A percentile compares a stretch with the other conserved stretches of the same genome.
Evolutionary conservation across 1,139 yeast genomes (phyloP).

Genomic region (Sporopachydermia cereana): DNA sequence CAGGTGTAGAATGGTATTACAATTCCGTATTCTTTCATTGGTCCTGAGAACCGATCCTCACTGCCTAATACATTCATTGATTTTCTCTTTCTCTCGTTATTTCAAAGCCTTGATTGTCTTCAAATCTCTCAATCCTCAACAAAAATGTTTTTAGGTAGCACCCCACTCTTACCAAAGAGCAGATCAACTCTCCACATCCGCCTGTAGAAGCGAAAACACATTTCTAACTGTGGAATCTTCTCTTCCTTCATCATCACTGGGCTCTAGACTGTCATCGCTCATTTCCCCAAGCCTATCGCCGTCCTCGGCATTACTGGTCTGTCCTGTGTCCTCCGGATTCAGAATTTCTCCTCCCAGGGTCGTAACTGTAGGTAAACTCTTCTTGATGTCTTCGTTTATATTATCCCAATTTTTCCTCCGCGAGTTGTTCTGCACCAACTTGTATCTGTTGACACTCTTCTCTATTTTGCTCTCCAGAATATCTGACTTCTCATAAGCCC

Average conservation of each 20-base stretch:
- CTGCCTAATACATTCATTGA: no score
- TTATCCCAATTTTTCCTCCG: constrained; percentile 7
- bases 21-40: no score
- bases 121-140: no score
- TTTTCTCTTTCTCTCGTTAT: no score
- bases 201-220: constrained; percentile 9
- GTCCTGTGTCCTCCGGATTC: background rate
- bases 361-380: constrained; percentile 2
- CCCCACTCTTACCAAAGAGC: no score
- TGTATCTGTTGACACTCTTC: constrained; percentile 5
- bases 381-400: constrained; percentile 7
- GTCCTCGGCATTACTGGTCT: constrained; percentile 6
- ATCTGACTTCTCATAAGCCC: constrained; percentile 2
- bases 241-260: constrained; percentile 9
- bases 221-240: constrained; percentile 9
- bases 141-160: no score
- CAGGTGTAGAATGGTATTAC: no score
- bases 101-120: no score
- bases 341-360: constrained; percentile 1
- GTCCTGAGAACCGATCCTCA: no score
- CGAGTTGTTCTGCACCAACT: constrained; percentile 1
- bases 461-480: background rate
- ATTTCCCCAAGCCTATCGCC: constrained; percentile 7
- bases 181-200: constrained; percentile 1
- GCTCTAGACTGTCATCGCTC: constrained; percentile 10